Evolutionary conservation across 805 yeast genomes (phyloP), one percentile per base, ranked within the genome.

Genomic region (Spencermartinsiella europaea): DNA sequence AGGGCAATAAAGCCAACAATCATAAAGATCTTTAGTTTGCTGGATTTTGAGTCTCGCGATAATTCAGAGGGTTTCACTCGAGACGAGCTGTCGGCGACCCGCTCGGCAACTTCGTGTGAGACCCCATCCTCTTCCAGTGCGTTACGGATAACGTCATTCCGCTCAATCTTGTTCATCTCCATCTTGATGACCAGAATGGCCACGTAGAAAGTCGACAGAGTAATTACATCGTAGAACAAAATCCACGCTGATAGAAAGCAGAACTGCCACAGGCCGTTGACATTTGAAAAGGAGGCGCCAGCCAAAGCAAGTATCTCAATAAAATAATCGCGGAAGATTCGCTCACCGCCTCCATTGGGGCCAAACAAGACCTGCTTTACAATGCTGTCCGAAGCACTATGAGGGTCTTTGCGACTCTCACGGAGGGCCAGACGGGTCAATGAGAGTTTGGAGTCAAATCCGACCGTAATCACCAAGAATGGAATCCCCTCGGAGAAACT

Each of bases 121-220:
- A 91, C 77, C 21, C 99, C 98, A 60, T 91, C 99, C 63, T 91
- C 99, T 69, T 90, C 93, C 53, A 91, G 72, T 22, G 86, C 88
- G 52, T 79, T 80, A 61, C 83, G 81, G 61, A 89, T 76, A 46
- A 80, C 78, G 49, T 86, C 80, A 40, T 88, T 84, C 54, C 87
- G 80, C 66, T 90, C 87, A 46, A 93, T 93, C 50, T 85, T 74
- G 62, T 80, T 80, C 64, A 91, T 87, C 66, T 93, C 96, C 39
- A 91, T 80, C 68, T 91, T 91, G 64, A 91, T 74, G 2, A 95
- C 81, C 55, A 91, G 75, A 45, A 87, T 77, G 2, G 96, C 89
- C 12, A 95, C 73, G 64, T 76, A 90, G 64, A 89, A 89, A 1
- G 96, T 86, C 59, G 79, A 78, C 17, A 87, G 79, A 62, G 86